These are phyloP conservation scores for Raffaelea ambrosiae DNA, from an alignment of 2,329 filamentous ascomycete genomes.

Conservation along the genomic window DNA sequence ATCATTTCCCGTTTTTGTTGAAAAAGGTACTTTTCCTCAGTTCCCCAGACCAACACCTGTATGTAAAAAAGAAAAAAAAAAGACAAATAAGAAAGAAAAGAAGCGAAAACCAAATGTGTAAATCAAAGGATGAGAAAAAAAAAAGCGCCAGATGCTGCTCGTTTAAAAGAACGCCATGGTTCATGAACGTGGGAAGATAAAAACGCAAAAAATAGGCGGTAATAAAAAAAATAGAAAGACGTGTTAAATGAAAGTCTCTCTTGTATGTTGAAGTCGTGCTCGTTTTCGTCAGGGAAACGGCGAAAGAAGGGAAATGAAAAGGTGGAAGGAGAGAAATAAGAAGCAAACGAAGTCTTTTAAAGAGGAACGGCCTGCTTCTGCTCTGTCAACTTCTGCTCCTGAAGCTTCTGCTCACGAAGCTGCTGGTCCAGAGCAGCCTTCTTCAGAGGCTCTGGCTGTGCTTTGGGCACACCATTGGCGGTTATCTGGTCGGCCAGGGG, in stretches of 20 bases:
- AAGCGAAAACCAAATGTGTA: not conserved
- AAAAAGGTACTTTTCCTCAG: conserved; percentile 12
- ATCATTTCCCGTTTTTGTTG: conserved; percentile 15
- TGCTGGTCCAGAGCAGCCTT: no score
- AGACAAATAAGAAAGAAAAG: not conserved
- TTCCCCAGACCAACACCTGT: not conserved
- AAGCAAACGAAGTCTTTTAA: conserved; percentile 1
- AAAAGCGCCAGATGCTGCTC: conserved; percentile 3
- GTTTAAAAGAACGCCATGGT: conserved; percentile 4
- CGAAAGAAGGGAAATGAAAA: conserved; percentile 8
- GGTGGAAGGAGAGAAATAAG: conserved; percentile 13
- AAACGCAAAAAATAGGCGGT: not conserved
- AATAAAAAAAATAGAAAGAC: conserved; percentile 5
- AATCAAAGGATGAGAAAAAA: not conserved
- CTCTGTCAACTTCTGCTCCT: no score
- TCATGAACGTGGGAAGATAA: no score
- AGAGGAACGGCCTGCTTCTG: no score
- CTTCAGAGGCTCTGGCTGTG: no score
- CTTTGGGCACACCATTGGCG: no score
- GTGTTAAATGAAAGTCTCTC: conserved; percentile 8
- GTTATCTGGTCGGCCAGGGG: not conserved
- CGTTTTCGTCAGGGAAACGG: not conserved
- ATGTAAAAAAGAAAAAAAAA: not conserved
- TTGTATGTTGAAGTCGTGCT: conserved; percentile 7
- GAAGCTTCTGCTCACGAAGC: no score